Conservation (phyloP, 352 stramenopile species). For the Discostella stelligera region DNA sequence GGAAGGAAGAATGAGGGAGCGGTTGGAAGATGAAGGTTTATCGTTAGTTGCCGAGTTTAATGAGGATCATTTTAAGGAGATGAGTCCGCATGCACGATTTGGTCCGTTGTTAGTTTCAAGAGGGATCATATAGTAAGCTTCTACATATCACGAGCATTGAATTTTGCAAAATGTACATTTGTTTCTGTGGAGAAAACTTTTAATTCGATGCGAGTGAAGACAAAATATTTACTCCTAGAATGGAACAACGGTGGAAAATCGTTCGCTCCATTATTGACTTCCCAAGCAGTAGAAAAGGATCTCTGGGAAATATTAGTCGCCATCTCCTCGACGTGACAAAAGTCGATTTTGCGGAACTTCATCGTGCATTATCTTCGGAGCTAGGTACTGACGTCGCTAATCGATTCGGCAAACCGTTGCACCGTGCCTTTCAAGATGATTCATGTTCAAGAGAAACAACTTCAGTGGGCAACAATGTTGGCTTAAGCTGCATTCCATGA, state of each 20-base stretch:
- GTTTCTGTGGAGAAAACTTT: neutral
- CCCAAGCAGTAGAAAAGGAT: constrained; percentile 2
- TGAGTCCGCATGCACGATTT: constrained; percentile 68
- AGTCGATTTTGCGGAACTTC: neutral
- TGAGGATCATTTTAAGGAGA: constrained; percentile 68
- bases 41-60: constrained; percentile 54
- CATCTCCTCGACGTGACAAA: constrained; percentile 18
- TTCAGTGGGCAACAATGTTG: constrained; percentile 19
- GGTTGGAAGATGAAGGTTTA: constrained; percentile 44
- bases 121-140: constrained; percentile 67
- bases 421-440: neutral
- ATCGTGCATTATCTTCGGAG: constrained; percentile 14
- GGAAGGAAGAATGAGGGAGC: neutral
- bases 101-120: constrained; percentile 68
- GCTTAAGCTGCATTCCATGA: constrained; percentile 21
- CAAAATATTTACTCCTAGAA: neutral
- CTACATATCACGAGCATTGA: too few relatives aligned
- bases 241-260: constrained; percentile 1
- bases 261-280: constrained; percentile 21
- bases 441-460: too few relatives aligned
- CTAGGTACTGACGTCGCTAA: constrained; percentile 22
- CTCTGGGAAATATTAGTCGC: constrained; percentile 13
- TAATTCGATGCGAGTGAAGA: neutral
- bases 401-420: constrained; percentile 8
- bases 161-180: too few relatives aligned